These are phyloP conservation scores for Phoma sp. DNA, from an alignment of 2,329 filamentous ascomycete species.

Conservation along the genomic window DNA sequence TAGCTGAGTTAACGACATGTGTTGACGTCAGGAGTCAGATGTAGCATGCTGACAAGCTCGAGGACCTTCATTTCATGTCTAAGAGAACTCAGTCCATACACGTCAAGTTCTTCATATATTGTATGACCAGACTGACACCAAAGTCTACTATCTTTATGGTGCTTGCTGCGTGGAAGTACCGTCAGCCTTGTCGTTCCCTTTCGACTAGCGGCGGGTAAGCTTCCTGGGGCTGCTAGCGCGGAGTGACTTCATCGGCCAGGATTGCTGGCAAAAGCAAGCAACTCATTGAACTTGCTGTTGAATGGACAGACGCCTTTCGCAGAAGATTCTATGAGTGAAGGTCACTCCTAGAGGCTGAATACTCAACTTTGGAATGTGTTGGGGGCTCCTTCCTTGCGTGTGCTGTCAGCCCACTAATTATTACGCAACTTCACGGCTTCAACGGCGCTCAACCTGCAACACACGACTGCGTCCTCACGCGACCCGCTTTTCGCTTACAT, in stretches of 20 bases:
- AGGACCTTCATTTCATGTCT: neutral
- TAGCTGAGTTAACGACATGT: conserved; percentile 6
- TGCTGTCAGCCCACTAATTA: conserved; percentile 33
- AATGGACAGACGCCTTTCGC: neutral
- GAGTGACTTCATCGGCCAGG: conserved; percentile 17
- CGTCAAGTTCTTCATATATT: neutral
- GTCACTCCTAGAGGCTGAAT: neutral
- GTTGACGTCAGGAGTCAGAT: conserved; percentile 16
- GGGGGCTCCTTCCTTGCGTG: conserved; percentile 9
- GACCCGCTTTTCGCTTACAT: conserved; percentile 34
- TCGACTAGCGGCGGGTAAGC: conserved; percentile 36
- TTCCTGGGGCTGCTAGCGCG: conserved; percentile 34
- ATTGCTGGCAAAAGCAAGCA: conserved; percentile 19
- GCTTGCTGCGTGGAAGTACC: neutral
- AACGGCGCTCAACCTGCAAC: conserved; percentile 17
- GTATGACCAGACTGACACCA: neutral
- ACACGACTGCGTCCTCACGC: conserved; percentile 25
- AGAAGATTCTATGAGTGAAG: neutral
- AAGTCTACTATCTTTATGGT: neutral
- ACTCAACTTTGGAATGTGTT: conserved; percentile 12
- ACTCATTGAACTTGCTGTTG: neutral
- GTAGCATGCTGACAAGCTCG: neutral
- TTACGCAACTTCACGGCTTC: conserved; percentile 34
- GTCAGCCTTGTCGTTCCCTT: conserved; percentile 15
- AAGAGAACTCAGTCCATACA: neutral